Evolutionary conservation across 225 moss, liverwort and hornwort species (phyloP).

Genomic region (Asterella californica): DNA sequence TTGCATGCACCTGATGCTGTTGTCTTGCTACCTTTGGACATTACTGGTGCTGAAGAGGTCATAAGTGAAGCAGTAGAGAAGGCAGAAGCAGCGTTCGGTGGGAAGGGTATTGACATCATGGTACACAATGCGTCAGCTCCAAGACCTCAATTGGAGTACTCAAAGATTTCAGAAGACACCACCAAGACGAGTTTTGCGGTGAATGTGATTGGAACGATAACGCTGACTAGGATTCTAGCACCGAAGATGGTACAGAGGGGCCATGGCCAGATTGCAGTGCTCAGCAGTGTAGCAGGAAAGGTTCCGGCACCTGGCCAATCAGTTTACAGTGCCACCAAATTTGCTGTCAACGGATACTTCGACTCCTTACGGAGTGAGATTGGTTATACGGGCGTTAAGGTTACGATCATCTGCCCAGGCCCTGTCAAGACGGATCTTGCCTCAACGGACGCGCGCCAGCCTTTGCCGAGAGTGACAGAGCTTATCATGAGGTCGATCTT

Average conservation of each 20-base stretch:
- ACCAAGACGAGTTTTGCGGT: constrained; percentile 53
- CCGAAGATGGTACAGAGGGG: constrained; percentile 63
- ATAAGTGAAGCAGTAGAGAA: constrained; percentile 49
- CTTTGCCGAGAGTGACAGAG: constrained; percentile 56
- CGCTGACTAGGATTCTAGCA: constrained; percentile 57
- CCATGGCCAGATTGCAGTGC: constrained; percentile 67
- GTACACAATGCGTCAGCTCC: constrained; percentile 76
- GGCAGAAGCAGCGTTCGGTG: constrained; percentile 65
- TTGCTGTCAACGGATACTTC: constrained; percentile 71
- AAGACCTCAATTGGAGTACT: constrained; percentile 29
- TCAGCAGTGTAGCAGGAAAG: constrained; percentile 73
- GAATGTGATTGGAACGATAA: constrained; percentile 66
- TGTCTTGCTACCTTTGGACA: constrained; percentile 61
- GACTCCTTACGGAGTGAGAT: constrained; percentile 65
- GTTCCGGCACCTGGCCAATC: constrained; percentile 67
- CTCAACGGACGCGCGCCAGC: constrained; percentile 25
- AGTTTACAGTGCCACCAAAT: constrained; percentile 67
- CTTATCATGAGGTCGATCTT: constrained; percentile 66
- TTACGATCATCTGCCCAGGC: constrained; percentile 72
- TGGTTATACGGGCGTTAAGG: constrained; percentile 54
- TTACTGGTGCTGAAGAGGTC: constrained; percentile 37
- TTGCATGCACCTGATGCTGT: constrained; percentile 36
- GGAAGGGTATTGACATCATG: constrained; percentile 63
- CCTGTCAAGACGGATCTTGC: constrained; percentile 53
- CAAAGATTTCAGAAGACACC: constrained; percentile 12